phyloP scores from a whole-genome alignment of 83 land plant genomes.

The Picea engelmannii region DNA sequence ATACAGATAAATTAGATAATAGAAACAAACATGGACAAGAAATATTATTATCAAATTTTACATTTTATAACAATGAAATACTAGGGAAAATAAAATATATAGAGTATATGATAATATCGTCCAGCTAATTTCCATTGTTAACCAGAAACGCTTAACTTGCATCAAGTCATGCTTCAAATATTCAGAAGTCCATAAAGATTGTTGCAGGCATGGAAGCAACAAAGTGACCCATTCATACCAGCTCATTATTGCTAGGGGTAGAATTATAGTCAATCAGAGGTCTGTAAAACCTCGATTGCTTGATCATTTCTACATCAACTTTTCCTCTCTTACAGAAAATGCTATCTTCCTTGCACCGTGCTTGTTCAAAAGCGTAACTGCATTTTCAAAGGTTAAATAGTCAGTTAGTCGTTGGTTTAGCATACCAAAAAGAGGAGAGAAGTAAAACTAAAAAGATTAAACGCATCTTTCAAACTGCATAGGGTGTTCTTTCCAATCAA shows the following conservation, averaged over 20 bases:
- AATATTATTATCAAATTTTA: not conserved
- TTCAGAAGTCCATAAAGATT: not conserved
- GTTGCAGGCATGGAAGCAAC: not conserved
- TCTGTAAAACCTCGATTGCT: slow-evolving; percentile 64
- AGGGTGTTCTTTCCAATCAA: not conserved
- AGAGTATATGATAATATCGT: not conserved
- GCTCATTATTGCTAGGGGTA: not conserved
- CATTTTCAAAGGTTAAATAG: slow-evolving; percentile 8
- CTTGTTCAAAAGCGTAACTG: slow-evolving; percentile 78
- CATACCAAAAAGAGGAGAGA: not conserved
- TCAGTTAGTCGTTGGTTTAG: not conserved
- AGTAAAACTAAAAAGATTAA: not conserved
- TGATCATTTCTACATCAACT: slow-evolving; percentile 70
- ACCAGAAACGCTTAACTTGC: not conserved
- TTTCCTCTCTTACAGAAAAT: slow-evolving; percentile 50
- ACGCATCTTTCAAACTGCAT: not conserved
- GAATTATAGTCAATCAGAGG: slow-evolving; percentile 15
- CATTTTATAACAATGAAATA: not conserved
- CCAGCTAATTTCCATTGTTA: not conserved
- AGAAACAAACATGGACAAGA: not conserved
- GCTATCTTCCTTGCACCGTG: slow-evolving; percentile 41
- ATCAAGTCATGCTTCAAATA: slow-evolving; percentile 6
- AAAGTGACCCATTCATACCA: slow-evolving; percentile 4
- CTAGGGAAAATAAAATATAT: not conserved
- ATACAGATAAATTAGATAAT: not conserved